phyloP scores from a whole-genome alignment of 1,284 basidiomycete species.

The Apiotrichum sp. region DNA sequence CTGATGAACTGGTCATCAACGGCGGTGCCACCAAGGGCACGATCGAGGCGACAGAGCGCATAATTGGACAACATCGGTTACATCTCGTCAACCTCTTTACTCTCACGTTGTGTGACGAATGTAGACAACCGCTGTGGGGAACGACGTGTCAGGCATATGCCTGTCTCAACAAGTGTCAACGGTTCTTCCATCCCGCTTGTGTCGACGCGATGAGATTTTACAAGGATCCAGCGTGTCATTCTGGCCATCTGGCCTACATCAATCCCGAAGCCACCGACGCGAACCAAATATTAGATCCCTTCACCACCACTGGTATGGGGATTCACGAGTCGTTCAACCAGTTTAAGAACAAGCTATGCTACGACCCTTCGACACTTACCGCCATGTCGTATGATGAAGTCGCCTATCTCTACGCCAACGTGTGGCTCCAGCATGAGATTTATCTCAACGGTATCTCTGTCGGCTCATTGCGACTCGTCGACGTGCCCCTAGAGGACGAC shows the following conservation, averaged over 20 bases:
- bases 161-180: slow-evolving; percentile 56
- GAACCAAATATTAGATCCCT: slow-evolving; percentile 44
- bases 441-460: slow-evolving; percentile 59
- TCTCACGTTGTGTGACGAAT: slow-evolving; percentile 61
- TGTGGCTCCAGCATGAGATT: slow-evolving; percentile 65
- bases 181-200: slow-evolving; percentile 60
- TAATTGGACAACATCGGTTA: slow-evolving; percentile 30
- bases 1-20: slow-evolving; percentile 25
- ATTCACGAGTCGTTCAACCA: slow-evolving; percentile 56
- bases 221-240: slow-evolving; percentile 45
- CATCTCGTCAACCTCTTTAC: slow-evolving; percentile 61
- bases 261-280: slow-evolving; percentile 19
- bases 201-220: slow-evolving; percentile 30
- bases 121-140: slow-evolving; percentile 67
- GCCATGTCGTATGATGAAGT: slow-evolving; percentile 61
- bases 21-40: slow-evolving; percentile 9
- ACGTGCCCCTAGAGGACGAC: slow-evolving; percentile 43
- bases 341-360: slow-evolving; percentile 44
- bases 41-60: slow-evolving; percentile 11
- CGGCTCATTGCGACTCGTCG: slow-evolving; percentile 53
- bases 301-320: slow-evolving; percentile 52
- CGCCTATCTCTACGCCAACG: slow-evolving; percentile 54
- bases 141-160: slow-evolving; percentile 57
- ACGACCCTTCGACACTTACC: slow-evolving; percentile 47
- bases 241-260: slow-evolving; percentile 38